phyloP scores from a whole-genome alignment of 441 rosid genomes.

The Raphanus hybrid region DNA sequence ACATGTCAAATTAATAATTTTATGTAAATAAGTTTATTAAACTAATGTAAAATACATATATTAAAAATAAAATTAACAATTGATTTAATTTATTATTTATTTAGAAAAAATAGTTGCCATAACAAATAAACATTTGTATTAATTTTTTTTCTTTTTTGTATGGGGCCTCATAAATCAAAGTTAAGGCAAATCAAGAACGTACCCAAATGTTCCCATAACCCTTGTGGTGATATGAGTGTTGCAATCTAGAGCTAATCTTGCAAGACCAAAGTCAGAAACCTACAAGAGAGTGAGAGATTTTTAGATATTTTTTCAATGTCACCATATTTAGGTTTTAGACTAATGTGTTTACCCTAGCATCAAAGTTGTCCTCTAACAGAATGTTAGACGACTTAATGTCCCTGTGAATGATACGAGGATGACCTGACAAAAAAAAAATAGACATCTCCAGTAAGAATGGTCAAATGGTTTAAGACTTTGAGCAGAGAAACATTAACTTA shows the following conservation, averaged over 20 bases:
- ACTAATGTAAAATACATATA: too few relatives aligned
- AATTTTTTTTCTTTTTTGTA: too few relatives aligned
- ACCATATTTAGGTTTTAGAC: not conserved
- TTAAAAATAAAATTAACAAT: too few relatives aligned
- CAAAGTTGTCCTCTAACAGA: constrained; percentile 75
- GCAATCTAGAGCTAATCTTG: constrained; percentile 80
- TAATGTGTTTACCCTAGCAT: constrained; percentile 65
- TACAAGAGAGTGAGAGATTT: constrained; percentile 30
- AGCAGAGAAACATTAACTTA: constrained; percentile 41
- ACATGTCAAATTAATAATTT: too few relatives aligned
- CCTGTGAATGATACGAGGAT: constrained; percentile 92
- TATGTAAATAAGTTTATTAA: too few relatives aligned
- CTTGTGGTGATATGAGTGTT: constrained; percentile 89
- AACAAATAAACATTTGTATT: too few relatives aligned
- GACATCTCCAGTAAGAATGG: not conserved
- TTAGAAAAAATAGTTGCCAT: too few relatives aligned
- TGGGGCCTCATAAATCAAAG: too few relatives aligned
- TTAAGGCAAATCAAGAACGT: too few relatives aligned
- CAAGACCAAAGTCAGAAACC: constrained; percentile 96
- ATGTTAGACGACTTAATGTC: constrained; percentile 61
- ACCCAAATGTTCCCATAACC: too few relatives aligned
- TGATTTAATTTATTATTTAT: too few relatives aligned
- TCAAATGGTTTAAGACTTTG: not conserved
- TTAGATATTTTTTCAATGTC: not conserved
- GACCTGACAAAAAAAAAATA: constrained; percentile 52